Base-by-base conservation (phyloP, 768 basidiomycete species). In the Phlebiopsis flavidoalba region DNA sequence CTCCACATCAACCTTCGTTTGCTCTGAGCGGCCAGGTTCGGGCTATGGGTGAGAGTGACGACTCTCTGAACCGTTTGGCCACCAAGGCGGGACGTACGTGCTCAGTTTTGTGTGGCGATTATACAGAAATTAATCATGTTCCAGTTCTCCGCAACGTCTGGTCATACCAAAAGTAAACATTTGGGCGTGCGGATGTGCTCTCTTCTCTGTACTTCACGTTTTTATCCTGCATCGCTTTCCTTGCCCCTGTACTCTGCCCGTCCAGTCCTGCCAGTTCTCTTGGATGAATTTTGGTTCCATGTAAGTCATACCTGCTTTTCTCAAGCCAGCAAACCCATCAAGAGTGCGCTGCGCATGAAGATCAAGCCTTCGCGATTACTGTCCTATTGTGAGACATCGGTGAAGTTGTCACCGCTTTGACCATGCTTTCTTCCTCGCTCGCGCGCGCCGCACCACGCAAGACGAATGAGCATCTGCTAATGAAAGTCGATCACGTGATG, bases 121-220 rank as follows among this genome's bases (percentile, higher is more conserved):
- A 3, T 10, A 2, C 19, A 1, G 47, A 48, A 53, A 61, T 31
- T 31, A 31, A 57, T 35, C 24, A 48, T 40, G 10, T 37, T 53
- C 31, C 70, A 98, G 95, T 97, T 75, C 89, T 98, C 75, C 88
- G 92, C 74, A 93, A 93, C 76, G 93, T 94, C 73, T 98, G 94
- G 94, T 89, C 87, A 66, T 93, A 91, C 87, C 83, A 88, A 83
- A 95, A 96, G 83, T 98, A 87, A 83, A 61, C 61, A 33, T 33
- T 49, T 62, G 49, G 59, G 58, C 61, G 58, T 58, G 26, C 57
- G 40, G 61, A 62, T 58, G 61, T 58, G 61, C 57, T 57, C 65
- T 67, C 53, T 66, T 63, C 58, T 65, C 65, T 59, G 61, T 65
- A 66, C 63, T 52, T 50, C 57, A 46, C 55, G 24, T 53, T 50